phyloP scores from a whole-genome alignment of 345 rosid genomes.

The Ceriops decandra region DNA sequence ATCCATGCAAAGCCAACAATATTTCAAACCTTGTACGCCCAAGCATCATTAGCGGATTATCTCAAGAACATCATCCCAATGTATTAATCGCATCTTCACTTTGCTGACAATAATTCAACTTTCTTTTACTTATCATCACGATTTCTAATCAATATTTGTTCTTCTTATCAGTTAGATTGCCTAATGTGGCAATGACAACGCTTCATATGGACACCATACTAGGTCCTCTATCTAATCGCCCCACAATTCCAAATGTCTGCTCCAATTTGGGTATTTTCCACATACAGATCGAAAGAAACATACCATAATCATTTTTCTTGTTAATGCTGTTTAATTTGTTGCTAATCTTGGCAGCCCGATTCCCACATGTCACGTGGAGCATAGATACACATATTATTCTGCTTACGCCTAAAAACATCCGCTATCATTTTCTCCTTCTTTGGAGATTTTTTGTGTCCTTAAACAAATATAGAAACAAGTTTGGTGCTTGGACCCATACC shows the following conservation, averaged over 20 bases:
- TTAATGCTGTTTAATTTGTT: slow-evolving; percentile 14
- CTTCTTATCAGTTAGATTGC: slow-evolving; percentile 11
- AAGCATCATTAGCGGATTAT: slow-evolving; percentile 16
- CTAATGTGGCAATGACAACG: slow-evolving; percentile 9
- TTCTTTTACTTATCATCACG: slow-evolving; percentile 24
- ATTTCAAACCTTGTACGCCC: neutral
- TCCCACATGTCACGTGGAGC: slow-evolving; percentile 33
- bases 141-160: slow-evolving; percentile 22
- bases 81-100: slow-evolving; percentile 15
- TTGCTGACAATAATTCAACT: slow-evolving; percentile 11
- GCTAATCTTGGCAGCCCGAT: slow-evolving; percentile 13
- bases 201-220: slow-evolving; percentile 25
- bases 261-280: slow-evolving; percentile 12
- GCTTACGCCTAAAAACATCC: slow-evolving; percentile 19
- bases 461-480: slow-evolving; percentile 25
- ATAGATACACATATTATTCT: slow-evolving; percentile 23
- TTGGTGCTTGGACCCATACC: slow-evolving; percentile 23
- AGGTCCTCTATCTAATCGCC: slow-evolving; percentile 16
- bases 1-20: neutral
- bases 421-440: slow-evolving; percentile 18
- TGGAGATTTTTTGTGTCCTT: slow-evolving; percentile 20
- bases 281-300: slow-evolving; percentile 12
- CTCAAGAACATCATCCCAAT: slow-evolving; percentile 13
- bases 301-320: slow-evolving; percentile 16
- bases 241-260: slow-evolving; percentile 23